Evolutionary conservation across 441 rosid species (phyloP), one percentile per base, ranked within the genome.

Genomic region (Pelargonium citronellum): DNA sequence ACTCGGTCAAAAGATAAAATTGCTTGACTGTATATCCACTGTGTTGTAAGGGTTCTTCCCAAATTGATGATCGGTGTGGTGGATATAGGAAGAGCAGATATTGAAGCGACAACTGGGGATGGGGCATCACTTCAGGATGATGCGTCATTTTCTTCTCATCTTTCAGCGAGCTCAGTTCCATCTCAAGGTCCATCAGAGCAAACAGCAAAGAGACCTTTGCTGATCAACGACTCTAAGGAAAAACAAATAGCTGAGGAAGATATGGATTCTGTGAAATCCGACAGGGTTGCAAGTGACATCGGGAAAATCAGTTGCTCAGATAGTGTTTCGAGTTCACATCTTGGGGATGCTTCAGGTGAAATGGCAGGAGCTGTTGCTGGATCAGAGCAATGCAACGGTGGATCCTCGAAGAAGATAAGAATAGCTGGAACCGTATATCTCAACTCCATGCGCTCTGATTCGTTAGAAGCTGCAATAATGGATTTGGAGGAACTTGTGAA

Each of bases 401-500:
- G 44, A 41, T 68, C 77, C 62, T 67, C 67, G 6, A 65, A 83
- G 78, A 77, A 80, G 79, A 64, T 74, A 67, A 75, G 71, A 81
- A 71, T 71, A 22, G 80, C 78, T n/a, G 74, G 65, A 70, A 76
- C 37, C 53, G 57, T 84, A 49, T 55, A 20, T 16, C 79, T 81
- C 58, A 81, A 89, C 73, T 82, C 88, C 5, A 79, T 73, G 67
- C 63, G 67, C 64, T 78, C 89, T 63, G 81, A 85, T 69, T 69
- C 83, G 17, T 69, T 76, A 3, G 96, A 88, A 73, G 87, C 87
- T 72, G 84, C 91, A 9, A 70, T 89, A 58, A 37, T 83, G 81
- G 92, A 90, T 77, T 71, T 86, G 71, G 96, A 89, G 83, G 91
- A 86, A 73, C 81, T 85, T 27, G 75, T 82, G n/a, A 83, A 76